Evolutionary conservation across 805 yeast species (phyloP).

Genomic region (Clavispora fructus): DNA sequence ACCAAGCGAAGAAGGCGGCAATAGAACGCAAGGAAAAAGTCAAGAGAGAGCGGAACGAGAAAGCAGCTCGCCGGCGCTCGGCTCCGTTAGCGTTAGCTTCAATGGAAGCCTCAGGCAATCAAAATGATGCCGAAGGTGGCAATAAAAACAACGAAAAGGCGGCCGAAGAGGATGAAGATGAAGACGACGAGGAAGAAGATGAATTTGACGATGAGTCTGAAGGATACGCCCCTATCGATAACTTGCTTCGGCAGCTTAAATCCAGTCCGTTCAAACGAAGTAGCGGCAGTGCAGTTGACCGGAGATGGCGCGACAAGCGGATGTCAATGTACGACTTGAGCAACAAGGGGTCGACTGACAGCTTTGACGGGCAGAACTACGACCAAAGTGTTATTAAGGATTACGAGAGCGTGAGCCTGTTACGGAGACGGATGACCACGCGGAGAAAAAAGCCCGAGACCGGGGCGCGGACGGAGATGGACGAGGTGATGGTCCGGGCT

Average conservation of each 20-base stretch:
- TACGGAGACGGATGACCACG: conserved; percentile 34
- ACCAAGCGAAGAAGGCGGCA: conserved; percentile 31
- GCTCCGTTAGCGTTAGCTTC: not conserved
- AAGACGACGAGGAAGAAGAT: conserved; percentile 3
- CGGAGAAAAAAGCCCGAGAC: conserved; percentile 18
- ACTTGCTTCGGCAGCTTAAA: conserved; percentile 4
- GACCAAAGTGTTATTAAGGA: conserved; percentile 7
- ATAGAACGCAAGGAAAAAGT: conserved; percentile 23
- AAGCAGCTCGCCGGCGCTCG: conserved; percentile 1
- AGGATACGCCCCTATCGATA: conserved; percentile 16
- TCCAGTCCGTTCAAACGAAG: not conserved
- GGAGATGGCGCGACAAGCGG: not conserved
- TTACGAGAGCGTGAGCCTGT: conserved; percentile 35
- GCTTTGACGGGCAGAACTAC: not conserved
- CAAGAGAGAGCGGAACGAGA: conserved; percentile 8
- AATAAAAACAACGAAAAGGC: not conserved
- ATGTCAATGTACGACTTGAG: not conserved
- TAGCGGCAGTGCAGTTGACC: not conserved
- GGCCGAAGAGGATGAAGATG: not conserved
- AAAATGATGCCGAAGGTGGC: not conserved
- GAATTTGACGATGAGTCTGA: conserved; percentile 9
- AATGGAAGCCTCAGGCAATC: conserved; percentile 3
- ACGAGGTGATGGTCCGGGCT: conserved; percentile 30
- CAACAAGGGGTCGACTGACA: not conserved
- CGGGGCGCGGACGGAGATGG: conserved; percentile 2